Evolutionary conservation across 108 stramenopile genomes (phyloP).

Genomic region (Cyclotella atomus): DNA sequence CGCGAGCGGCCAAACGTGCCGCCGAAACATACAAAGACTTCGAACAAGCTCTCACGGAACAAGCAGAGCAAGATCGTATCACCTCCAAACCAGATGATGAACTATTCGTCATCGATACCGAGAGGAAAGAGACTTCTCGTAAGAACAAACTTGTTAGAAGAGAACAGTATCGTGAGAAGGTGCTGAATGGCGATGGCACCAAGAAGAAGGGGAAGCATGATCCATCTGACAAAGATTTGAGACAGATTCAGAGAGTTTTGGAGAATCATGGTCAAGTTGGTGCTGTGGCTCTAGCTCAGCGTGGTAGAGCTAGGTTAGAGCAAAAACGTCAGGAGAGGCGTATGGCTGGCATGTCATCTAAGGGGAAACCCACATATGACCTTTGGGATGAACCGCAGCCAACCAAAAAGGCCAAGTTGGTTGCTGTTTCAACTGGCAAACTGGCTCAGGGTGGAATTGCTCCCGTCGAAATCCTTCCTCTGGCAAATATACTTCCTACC

Average conservation of each 20-base stretch:
- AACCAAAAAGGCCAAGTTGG: slow-evolving; percentile 27
- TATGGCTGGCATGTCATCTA: slow-evolving; percentile 39
- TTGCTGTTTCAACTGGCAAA: slow-evolving; percentile 16
- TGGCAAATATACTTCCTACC: slow-evolving; percentile 24
- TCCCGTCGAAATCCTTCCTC: slow-evolving; percentile 35
- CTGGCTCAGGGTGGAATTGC: slow-evolving; percentile 15
- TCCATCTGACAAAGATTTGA: slow-evolving; percentile 59
- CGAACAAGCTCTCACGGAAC: slow-evolving; percentile 53
- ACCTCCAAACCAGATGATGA: slow-evolving; percentile 65
- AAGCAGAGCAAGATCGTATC: slow-evolving; percentile 51
- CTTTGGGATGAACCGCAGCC: slow-evolving; percentile 61
- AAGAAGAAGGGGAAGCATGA: slow-evolving; percentile 40
- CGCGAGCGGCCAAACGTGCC: slow-evolving; percentile 71
- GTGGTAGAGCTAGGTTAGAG: slow-evolving; percentile 40
- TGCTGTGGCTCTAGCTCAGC: slow-evolving; percentile 35
- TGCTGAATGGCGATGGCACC: slow-evolving; percentile 8
- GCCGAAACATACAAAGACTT: slow-evolving; percentile 52
- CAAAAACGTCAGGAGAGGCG: slow-evolving; percentile 36
- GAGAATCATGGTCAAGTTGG: slow-evolving; percentile 48
- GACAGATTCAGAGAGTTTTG: slow-evolving; percentile 59
- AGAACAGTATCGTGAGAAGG: slow-evolving; percentile 21
- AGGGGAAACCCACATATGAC: slow-evolving; percentile 63
- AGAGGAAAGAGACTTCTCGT: slow-evolving; percentile 19
- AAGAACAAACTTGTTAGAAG: slow-evolving; percentile 33
- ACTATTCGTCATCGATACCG: slow-evolving; percentile 80